Evolutionary conservation across 768 basidiomycete genomes (phyloP).

Genomic region (Lactarius evosmus): DNA sequence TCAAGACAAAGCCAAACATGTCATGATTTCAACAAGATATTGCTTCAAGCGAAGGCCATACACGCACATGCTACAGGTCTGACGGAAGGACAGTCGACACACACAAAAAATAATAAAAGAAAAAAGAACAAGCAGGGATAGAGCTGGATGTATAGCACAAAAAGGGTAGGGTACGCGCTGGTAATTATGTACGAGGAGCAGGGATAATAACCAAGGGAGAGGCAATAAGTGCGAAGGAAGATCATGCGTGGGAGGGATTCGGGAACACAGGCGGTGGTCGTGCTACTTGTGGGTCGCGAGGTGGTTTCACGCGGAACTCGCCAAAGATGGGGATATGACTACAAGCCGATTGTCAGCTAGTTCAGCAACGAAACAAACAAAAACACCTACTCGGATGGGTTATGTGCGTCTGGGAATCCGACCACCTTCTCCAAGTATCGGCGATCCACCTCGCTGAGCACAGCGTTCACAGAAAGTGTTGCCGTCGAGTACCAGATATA

Average conservation of each 20-base stretch:
- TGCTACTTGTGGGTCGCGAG: conserved; percentile 43
- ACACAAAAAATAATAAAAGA: conserved; percentile 24
- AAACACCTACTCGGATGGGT: conserved; percentile 87
- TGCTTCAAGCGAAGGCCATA: conserved; percentile 38
- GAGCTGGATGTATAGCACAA: conserved; percentile 24
- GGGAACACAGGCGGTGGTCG: conserved; percentile 42
- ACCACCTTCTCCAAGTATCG: conserved; percentile 85
- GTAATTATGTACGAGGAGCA: conserved; percentile 24
- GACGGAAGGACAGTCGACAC: conserved; percentile 28
- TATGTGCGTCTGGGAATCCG: conserved; percentile 95
- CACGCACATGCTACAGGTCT: conserved; percentile 45
- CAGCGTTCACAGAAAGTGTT: conserved; percentile 71
- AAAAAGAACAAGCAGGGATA: conserved; percentile 25
- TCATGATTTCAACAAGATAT: conserved; percentile 28
- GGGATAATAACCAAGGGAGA: conserved; percentile 19
- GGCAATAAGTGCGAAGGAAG: conserved; percentile 18
- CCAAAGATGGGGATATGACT: conserved; percentile 71
- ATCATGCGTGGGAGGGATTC: conserved; percentile 39
- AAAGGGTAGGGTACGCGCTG: conserved; percentile 7
- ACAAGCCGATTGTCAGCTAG: conserved; percentile 27
- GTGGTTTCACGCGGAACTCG: conserved; percentile 80
- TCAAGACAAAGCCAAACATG: not conserved
- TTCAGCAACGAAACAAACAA: conserved; percentile 25
- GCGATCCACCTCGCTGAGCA: conserved; percentile 86
- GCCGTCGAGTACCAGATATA: conserved; percentile 88